Conservation (phyloP, 148 eudicot species). For the Spergularia bocconei region DNA sequence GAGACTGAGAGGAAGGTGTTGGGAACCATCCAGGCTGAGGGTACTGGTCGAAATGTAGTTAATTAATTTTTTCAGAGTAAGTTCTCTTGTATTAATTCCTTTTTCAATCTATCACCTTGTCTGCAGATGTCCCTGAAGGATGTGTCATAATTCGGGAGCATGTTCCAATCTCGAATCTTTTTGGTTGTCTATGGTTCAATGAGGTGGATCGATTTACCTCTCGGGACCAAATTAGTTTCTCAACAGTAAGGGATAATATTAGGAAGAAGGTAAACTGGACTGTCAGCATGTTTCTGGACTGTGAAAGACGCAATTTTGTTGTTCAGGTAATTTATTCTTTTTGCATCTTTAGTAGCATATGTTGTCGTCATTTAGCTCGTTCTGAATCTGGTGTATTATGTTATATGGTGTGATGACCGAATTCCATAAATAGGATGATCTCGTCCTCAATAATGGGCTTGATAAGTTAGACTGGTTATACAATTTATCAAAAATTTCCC, state of each 20-base stretch:
- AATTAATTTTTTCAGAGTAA: background rate
- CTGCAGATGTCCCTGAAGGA: conserved; percentile 98
- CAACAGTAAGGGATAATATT: conserved; percentile 90
- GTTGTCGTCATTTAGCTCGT: background rate
- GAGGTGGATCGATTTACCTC: conserved; percentile 99
- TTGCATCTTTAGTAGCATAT: background rate
- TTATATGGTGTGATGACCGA: background rate
- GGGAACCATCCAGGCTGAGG: background rate
- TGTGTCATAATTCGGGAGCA: conserved; percentile 93
- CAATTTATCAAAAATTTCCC: too few species aligned
- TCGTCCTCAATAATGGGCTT: background rate
- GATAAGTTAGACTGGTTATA: background rate
- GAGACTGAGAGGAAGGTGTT: background rate
- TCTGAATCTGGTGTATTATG: background rate
- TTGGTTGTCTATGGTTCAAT: conserved; percentile 93
- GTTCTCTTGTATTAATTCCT: background rate
- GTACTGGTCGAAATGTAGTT: background rate
- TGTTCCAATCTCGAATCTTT: conserved; percentile 85
- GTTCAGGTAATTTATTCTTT: conserved; percentile 64
- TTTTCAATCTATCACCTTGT: background rate
- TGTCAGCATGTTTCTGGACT: conserved; percentile 85
- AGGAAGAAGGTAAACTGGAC: conserved; percentile 75
- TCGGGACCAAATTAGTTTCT: conserved; percentile 92
- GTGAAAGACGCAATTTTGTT: conserved; percentile 96
- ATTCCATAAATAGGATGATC: background rate